Conservation (phyloP, 1,139 yeast genomes). For the Candida neerlandica region DNA sequence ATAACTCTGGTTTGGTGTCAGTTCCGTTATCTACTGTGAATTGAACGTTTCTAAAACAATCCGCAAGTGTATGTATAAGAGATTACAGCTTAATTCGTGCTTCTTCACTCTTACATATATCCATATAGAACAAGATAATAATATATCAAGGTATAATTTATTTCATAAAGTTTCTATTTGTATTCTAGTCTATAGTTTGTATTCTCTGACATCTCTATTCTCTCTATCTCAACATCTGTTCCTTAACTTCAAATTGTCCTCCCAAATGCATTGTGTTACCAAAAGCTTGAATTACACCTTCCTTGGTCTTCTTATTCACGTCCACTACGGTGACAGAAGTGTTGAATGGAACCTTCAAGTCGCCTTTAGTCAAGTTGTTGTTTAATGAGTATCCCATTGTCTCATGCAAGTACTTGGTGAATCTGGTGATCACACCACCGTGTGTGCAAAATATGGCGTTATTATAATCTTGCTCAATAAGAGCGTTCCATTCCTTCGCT, state of each 20-base stretch:
- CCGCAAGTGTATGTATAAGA: too few relatives aligned
- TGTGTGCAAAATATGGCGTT: conserved; percentile 75
- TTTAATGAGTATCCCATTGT: conserved; percentile 41
- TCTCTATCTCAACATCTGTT: conserved; percentile 39
- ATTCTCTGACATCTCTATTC: too few relatives aligned
- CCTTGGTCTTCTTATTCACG: conserved; percentile 33
- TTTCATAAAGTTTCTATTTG: too few relatives aligned
- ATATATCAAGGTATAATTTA: too few relatives aligned
- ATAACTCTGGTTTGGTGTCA: too few relatives aligned
- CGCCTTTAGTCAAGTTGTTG: conserved; percentile 36
- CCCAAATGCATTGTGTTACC: conserved; percentile 71
- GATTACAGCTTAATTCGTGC: too few relatives aligned
- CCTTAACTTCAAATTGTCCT: conserved; percentile 54
- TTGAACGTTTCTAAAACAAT: too few relatives aligned
- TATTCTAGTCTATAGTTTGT: too few relatives aligned
- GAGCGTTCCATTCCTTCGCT: conserved; percentile 44
- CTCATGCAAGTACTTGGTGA: conserved; percentile 48
- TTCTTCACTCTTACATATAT: too few relatives aligned
- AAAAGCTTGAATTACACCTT: conserved; percentile 50
- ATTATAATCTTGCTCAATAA: conserved; percentile 25
- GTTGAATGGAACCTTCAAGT: conserved; percentile 67
- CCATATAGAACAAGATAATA: too few relatives aligned
- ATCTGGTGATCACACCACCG: conserved; percentile 80
- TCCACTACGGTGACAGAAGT: conserved; percentile 73
- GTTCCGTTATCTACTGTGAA: too few relatives aligned